These are phyloP conservation scores for Croton setiger DNA, from an alignment of 441 rosid genomes.

Conservation along the genomic window DNA sequence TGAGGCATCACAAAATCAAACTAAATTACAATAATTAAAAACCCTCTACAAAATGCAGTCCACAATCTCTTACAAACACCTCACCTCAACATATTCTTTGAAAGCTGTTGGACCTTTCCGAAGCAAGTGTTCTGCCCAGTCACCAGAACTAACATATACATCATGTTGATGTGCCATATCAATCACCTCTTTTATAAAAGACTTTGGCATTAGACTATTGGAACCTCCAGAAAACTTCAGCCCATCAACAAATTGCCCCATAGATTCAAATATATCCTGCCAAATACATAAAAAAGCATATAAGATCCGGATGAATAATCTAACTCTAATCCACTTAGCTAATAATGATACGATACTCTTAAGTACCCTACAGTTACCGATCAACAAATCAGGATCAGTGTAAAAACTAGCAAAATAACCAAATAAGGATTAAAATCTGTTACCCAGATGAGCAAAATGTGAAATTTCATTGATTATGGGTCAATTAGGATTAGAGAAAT, in stretches of 20 bases:
- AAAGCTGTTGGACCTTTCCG: slow-evolving; percentile 66
- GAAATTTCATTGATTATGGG: neutral
- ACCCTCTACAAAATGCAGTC: neutral
- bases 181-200: slow-evolving; percentile 59
- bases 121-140: slow-evolving; percentile 84
- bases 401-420: too few relatives aligned
- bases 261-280: slow-evolving; percentile 78
- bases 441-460: too few relatives aligned
- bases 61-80: neutral
- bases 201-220: slow-evolving; percentile 70
- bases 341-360: too few relatives aligned
- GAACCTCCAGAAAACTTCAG: slow-evolving; percentile 89
- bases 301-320: neutral
- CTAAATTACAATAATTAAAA: neutral
- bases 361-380: too few relatives aligned
- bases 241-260: slow-evolving; percentile 90
- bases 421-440: too few relatives aligned
- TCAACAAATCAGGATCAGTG: too few relatives aligned
- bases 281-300: slow-evolving; percentile 1
- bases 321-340: too few relatives aligned
- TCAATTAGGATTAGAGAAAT: too few relatives aligned
- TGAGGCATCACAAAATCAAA: neutral
- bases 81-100: slow-evolving; percentile 73
- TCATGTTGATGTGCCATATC: slow-evolving; percentile 73
- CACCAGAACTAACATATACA: slow-evolving; percentile 86